Evolutionary conservation across 805 yeast genomes (phyloP), one percentile per base, ranked within the genome.

Genomic region (Teunomyces tritomae): DNA sequence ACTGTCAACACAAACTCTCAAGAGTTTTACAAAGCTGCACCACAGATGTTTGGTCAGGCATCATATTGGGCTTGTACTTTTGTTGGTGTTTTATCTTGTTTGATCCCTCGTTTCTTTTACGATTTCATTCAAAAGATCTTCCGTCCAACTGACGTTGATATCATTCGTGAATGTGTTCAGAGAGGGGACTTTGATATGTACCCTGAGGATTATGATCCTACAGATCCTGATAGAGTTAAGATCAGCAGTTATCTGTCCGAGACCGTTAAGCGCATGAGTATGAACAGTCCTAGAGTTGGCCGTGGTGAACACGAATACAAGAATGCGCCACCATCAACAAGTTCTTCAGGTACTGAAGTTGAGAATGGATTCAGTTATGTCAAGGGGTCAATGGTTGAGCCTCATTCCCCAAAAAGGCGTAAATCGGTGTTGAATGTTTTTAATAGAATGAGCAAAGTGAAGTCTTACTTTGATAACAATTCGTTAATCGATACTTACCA

Each of bases 111-210:
- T 45, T 77, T 84, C 59, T 57, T 71, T 2, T 71, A 58, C 55
- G 83, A 83, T 57, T 67, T 78, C 39, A 52, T 78, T 44, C 77
- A 65, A 55, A 70, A 77, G 46, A 69, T 82, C 47, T 84, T 78
- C 65, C 58, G 57, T 44, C 95, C 95, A 2, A 61, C 67, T 33
- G 94, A 87, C 58, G 74, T 83, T 40, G 95, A 87, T 57, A 80
- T 86, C 46, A 72, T 87, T 43, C 73, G 94, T 47, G 94, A 86
- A 56, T 65, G 77, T 51, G 80, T 77, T 50, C 65, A 67, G 10
- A 57, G 67, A 48, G 88, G 89, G 6, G 77, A 70, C 45, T 85
- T 71, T 57, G 71, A 69, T 43, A 68, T 61, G 33, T 79, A 76
- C 54, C 80, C 83, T 0, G 57, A 51, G 1, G 79, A 76, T 14